Percentiles rank a stretch among this genome's conserved stretches.
These are phyloP conservation scores for Neurospora sp. DNA, from an alignment of 495 filamentous ascomycete genomes.

Conservation along the genomic window DNA sequence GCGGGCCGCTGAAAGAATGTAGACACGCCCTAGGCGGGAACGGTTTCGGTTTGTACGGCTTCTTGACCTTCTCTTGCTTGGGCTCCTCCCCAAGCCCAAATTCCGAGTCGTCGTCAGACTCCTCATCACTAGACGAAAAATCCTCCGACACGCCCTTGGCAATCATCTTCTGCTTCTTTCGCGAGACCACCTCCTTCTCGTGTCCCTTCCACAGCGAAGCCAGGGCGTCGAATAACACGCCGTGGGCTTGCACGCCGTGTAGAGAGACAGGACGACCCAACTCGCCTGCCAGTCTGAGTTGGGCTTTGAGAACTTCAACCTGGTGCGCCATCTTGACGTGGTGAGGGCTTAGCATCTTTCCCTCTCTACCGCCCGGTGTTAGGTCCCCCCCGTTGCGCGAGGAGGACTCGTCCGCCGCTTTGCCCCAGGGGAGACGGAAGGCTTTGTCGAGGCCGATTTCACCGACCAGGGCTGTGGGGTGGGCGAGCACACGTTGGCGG, in stretches of 20 bases:
- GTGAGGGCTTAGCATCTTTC: constrained; percentile 60
- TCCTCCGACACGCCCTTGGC: constrained; percentile 33
- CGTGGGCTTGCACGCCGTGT: constrained; percentile 88
- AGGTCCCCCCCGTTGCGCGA: constrained; percentile 31
- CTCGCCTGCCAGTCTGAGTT: constrained; percentile 78
- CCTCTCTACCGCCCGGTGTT: constrained; percentile 78
- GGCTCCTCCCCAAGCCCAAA: background rate
- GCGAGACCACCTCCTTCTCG: constrained; percentile 59
- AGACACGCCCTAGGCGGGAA: constrained; percentile 89
- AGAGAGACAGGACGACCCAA: constrained; percentile 72
- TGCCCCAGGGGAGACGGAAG: constrained; percentile 65
- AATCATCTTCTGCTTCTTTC: constrained; percentile 44
- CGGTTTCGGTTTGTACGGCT: constrained; percentile 31
- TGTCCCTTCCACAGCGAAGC: constrained; percentile 72
- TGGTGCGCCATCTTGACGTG: constrained; percentile 74
- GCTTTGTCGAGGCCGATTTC: constrained; percentile 82
- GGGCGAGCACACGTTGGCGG: constrained; percentile 46
- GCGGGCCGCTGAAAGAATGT: constrained; percentile 84
- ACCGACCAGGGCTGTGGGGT: constrained; percentile 67
- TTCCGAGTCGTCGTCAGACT: constrained; percentile 15
- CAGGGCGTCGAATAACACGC: constrained; percentile 65
- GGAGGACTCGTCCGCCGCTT: constrained; percentile 6
- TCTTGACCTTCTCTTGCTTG: background rate
- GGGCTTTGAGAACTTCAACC: constrained; percentile 59
- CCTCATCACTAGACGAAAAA: constrained; percentile 31